phyloP scores from a whole-genome alignment of 2,329 filamentous ascomycete genomes.

The Cadophora gregata region DNA sequence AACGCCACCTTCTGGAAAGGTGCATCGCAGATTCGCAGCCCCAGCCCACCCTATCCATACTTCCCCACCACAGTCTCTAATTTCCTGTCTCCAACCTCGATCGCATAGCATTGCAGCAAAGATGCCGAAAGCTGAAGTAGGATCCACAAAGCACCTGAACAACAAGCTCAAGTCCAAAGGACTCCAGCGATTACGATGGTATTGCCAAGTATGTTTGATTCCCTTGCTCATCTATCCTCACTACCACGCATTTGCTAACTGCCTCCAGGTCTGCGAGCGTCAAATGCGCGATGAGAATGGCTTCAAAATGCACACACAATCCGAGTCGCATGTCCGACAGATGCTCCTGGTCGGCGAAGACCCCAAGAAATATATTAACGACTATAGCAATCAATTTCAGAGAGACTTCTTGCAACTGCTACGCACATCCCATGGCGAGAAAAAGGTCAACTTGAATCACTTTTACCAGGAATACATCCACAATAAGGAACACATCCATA shows the following conservation, averaged over 20 bases:
- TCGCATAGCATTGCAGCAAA: slow-evolving; percentile 44
- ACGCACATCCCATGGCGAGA: slow-evolving; percentile 86
- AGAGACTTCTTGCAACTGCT: slow-evolving; percentile 80
- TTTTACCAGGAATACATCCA: slow-evolving; percentile 96
- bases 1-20: neutral
- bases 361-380: slow-evolving; percentile 80
- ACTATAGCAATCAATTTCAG: slow-evolving; percentile 82
- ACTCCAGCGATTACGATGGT: slow-evolving; percentile 85
- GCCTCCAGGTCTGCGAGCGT: slow-evolving; percentile 71
- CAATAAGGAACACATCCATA: slow-evolving; percentile 87
- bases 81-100: neutral
- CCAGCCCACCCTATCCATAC: neutral
- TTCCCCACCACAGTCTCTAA: neutral
- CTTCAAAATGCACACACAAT: slow-evolving; percentile 91
- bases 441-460: slow-evolving; percentile 84
- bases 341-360: slow-evolving; percentile 90
- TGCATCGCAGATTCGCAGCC: too few relatives aligned
- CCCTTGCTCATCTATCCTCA: neutral
- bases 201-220: slow-evolving; percentile 69
- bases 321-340: slow-evolving; percentile 86
- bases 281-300: slow-evolving; percentile 87
- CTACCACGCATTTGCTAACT: slow-evolving; percentile 24
- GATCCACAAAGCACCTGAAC: slow-evolving; percentile 85
- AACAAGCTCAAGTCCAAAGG: slow-evolving; percentile 90
- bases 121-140: slow-evolving; percentile 93